Base-by-base conservation (phyloP, 75 land plant species). In the Cupressus sempervirens region DNA sequence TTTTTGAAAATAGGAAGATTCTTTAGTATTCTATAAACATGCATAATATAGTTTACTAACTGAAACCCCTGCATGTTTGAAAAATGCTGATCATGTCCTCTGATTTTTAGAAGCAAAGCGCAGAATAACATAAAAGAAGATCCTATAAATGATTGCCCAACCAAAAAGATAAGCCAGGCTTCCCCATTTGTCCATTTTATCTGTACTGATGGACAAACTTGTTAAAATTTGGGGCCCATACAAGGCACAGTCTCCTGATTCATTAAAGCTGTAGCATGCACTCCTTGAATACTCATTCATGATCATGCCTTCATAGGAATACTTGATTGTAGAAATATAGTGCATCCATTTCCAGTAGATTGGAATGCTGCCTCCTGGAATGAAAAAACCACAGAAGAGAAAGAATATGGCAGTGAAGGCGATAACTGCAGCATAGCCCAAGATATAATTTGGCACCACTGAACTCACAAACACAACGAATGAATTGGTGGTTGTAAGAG, bases 381-480 rank as follows among this genome's bases (percentile, higher is more conserved):
- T 41, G 90, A 93, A 94, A 92, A 88, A 94, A n/a, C 96, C 96
- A 82, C 94, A 93, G 50, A 91, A 88, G 16, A 94, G 88, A 88
- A 94, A 93, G 85, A 94, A 94, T 82, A 93, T 86, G 15, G 94
- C 94, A 7, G 93, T 88, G 91, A 93, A 92, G 23, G 96, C 96
- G 29, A 95, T 93, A 40, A 95, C 95, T 15, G 93, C 93, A 23
- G 96, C 92, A 65, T 91, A 94, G 50, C 94, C 96, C 65, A 92
- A 65, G 43, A 94, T 92, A 84, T 89, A 92, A 83, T 93, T 94
- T 15, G 94, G 94, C 67, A 93, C 93, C 38, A 93, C 85, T 7
- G 93, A 86, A 81, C 94, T 93, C 11, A 93, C 86, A 82, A 94
- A 94, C 34, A 92, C 91, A 15, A 92, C 94, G 50, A 93, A 91